A percentile compares a stretch with the other conserved stretches of the same genome.
phyloP scores from a whole-genome alignment of 2,329 filamentous ascomycete genomes.

The Pseudogymnoascus sp. region DNA sequence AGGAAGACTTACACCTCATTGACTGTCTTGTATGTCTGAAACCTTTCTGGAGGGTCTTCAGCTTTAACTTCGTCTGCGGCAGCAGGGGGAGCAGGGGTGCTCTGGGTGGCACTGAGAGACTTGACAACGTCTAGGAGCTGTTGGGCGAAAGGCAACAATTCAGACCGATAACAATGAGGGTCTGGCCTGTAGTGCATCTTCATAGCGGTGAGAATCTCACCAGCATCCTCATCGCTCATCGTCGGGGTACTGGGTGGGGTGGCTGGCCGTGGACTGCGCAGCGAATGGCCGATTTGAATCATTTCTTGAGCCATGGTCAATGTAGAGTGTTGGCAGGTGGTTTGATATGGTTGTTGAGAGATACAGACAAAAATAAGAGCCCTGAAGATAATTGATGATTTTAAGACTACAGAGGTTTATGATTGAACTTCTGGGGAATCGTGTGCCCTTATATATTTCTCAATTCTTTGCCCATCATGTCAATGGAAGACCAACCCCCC shows the following conservation, averaged over 20 bases:
- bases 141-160: slow-evolving; percentile 4
- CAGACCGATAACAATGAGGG: neutral
- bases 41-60: neutral
- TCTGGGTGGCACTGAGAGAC: slow-evolving; percentile 14
- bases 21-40: slow-evolving; percentile 7
- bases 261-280: neutral
- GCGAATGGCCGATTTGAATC: slow-evolving; percentile 11
- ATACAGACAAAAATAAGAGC: no score
- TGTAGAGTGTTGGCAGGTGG: slow-evolving; percentile 11
- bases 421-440: no score
- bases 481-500: no score
- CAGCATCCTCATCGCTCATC: neutral
- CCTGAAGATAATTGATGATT: no score
- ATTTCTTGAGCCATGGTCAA: slow-evolving; percentile 15
- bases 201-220: neutral
- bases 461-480: no score
- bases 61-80: neutral
- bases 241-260: slow-evolving; percentile 14
- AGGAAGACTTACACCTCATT: slow-evolving; percentile 19
- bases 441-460: no score
- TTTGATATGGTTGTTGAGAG: no score
- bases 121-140: slow-evolving; percentile 14
- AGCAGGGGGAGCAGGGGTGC: slow-evolving; percentile 6
- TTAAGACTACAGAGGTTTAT: no score
- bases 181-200: neutral